phyloP scores from a whole-genome alignment of 1,139 yeast genomes.

The Suhomyces yuchorum region DNA sequence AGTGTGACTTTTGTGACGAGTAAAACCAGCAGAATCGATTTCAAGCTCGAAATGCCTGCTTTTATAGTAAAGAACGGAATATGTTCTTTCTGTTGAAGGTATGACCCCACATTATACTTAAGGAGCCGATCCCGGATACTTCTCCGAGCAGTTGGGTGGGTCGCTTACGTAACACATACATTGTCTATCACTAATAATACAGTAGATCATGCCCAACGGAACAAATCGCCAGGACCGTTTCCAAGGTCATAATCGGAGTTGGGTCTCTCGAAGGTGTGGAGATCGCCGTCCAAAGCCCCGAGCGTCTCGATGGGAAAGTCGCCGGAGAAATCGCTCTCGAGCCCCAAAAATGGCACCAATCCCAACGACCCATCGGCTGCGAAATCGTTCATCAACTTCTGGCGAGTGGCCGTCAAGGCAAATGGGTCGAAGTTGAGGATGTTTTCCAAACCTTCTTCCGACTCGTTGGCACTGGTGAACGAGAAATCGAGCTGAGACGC shows the following conservation, averaged over 20 bases:
- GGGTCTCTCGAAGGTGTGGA: not conserved
- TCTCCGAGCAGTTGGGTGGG: not conserved
- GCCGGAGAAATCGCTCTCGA: constrained; percentile 14
- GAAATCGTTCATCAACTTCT: constrained; percentile 52
- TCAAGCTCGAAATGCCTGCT: not conserved
- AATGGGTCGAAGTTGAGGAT: constrained; percentile 46
- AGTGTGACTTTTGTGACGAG: not conserved
- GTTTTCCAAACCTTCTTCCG: constrained; percentile 24
- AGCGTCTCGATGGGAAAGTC: not conserved
- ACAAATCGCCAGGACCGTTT: constrained; percentile 1
- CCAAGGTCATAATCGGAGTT: not conserved
- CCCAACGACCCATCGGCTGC: constrained; percentile 74
- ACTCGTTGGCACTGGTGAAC: not conserved
- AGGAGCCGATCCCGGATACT: constrained; percentile 9
- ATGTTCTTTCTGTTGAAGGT: constrained; percentile 27
- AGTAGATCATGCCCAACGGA: not conserved
- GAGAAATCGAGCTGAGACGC: constrained; percentile 5
- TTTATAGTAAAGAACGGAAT: not conserved
- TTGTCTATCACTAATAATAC: not conserved
- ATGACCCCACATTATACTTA: constrained; percentile 4
- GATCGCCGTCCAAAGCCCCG: not conserved
- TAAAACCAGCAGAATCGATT: not conserved
- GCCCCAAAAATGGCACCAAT: constrained; percentile 56
- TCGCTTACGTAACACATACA: not conserved
- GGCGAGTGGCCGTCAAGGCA: constrained; percentile 37